Conservation (phyloP, 768 basidiomycete genomes). For the Termitomyces sp. region DNA sequence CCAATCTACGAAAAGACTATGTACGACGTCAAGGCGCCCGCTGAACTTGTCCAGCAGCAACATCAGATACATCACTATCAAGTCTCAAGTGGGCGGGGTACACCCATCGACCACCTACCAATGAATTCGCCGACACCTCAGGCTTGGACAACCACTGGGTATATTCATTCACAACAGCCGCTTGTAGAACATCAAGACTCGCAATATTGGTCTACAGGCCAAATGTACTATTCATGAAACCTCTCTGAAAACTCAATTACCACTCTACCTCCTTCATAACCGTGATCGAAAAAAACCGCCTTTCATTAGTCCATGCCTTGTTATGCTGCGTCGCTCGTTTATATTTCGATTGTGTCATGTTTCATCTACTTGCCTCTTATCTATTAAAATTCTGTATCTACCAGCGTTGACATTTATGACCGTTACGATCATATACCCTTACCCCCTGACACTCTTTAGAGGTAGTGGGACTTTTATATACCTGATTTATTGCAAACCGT, state of each 20-base stretch:
- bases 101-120: neutral
- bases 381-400: neutral
- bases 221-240: constrained; percentile 3
- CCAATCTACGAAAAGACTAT: constrained; percentile 21
- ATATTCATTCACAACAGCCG: constrained; percentile 5
- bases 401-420: neutral
- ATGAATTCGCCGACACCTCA: neutral
- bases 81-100: neutral
- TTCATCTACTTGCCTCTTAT: neutral
- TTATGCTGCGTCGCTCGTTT: neutral
- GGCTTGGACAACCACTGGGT: constrained; percentile 8
- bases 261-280: neutral
- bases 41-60: constrained; percentile 20
- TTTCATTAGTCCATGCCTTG: neutral
- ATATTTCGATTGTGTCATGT: neutral
- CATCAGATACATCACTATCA: constrained; percentile 9
- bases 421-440: constrained; percentile 11
- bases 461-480: constrained; percentile 9
- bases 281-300: neutral
- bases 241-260: neutral
- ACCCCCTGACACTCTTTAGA: constrained; percentile 1
- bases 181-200: constrained; percentile 1
- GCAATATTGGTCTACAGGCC: constrained; percentile 11
- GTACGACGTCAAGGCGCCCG: constrained; percentile 25
- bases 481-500: constrained; percentile 9